Conservation (phyloP, 2,329 filamentous ascomycete genomes). For the Thermothelomyces thermophilus region DNA sequence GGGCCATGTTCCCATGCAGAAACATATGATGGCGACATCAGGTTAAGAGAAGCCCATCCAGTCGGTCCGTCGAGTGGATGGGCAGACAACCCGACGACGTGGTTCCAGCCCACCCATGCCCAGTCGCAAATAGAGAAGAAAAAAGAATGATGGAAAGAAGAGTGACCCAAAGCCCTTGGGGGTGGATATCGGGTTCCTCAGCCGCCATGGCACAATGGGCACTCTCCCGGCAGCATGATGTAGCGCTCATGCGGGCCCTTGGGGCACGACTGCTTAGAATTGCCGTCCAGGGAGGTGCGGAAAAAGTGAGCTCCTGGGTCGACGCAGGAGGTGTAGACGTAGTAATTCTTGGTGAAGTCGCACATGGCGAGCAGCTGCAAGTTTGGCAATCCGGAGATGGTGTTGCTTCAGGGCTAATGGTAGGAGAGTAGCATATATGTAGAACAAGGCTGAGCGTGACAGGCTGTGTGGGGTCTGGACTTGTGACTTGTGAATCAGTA, state of each 20-base stretch:
- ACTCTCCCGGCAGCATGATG: slow-evolving; percentile 44
- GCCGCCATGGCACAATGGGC: slow-evolving; percentile 39
- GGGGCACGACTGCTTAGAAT: slow-evolving; percentile 50
- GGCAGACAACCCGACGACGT: too few relatives aligned
- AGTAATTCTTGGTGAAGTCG: slow-evolving; percentile 68
- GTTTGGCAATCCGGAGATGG: neutral
- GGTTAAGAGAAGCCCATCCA: neutral
- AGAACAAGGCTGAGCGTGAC: neutral
- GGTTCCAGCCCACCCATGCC: neutral
- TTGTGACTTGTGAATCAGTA: neutral
- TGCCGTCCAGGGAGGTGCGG: slow-evolving; percentile 61
- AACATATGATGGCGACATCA: neutral
- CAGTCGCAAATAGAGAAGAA: too few relatives aligned
- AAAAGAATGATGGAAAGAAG: too few relatives aligned
- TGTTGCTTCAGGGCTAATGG: neutral
- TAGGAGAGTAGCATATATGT: neutral
- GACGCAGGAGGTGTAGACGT: slow-evolving; percentile 65
- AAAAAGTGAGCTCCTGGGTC: slow-evolving; percentile 67
- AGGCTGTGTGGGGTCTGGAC: neutral
- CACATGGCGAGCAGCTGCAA: slow-evolving; percentile 37
- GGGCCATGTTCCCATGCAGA: too few relatives aligned
- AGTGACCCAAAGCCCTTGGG: too few relatives aligned
- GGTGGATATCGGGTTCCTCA: neutral
- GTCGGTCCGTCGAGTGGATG: neutral
- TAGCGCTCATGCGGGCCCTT: slow-evolving; percentile 66